A percentile compares a stretch with the other conserved stretches of the same genome.
Evolutionary conservation across 1,139 yeast genomes (phyloP).

Genomic region (Pichia cactophila): DNA sequence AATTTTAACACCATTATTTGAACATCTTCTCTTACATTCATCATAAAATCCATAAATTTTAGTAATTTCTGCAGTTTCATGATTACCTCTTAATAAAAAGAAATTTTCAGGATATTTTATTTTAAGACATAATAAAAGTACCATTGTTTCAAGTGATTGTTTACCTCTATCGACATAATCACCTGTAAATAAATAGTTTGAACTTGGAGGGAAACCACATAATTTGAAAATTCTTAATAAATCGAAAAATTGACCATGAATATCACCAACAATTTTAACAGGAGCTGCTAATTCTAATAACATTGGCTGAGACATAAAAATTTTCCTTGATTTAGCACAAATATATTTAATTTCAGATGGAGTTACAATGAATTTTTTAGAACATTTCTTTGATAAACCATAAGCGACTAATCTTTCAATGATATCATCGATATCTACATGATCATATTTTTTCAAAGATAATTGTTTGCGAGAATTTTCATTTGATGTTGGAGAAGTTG

Average conservation of each 20-base stretch:
- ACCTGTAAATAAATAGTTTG: constrained; percentile 74
- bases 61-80: constrained; percentile 77
- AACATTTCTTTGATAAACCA: constrained; percentile 34
- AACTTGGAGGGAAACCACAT: constrained; percentile 74
- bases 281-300: constrained; percentile 73
- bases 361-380: constrained; percentile 39
- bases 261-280: constrained; percentile 80
- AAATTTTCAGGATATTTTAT: constrained; percentile 79
- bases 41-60: constrained; percentile 84
- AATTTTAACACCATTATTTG: constrained; percentile 38
- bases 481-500: constrained; percentile 14
- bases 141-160: constrained; percentile 73
- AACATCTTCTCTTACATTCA: constrained; percentile 71
- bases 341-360: constrained; percentile 35
- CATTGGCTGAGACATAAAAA: constrained; percentile 71
- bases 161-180: constrained; percentile 86
- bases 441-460: not conserved
- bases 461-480: not conserved
- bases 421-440: constrained; percentile 44
- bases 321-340: constrained; percentile 59
- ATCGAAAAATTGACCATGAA: constrained; percentile 80
- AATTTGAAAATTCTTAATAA: constrained; percentile 64
- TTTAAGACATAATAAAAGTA: constrained; percentile 64
- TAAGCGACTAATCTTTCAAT: constrained; percentile 46
- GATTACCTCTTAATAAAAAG: constrained; percentile 78